These are phyloP conservation scores for Pythium diclinum DNA, from an alignment of 352 stramenopile species.

Conservation along the genomic window DNA sequence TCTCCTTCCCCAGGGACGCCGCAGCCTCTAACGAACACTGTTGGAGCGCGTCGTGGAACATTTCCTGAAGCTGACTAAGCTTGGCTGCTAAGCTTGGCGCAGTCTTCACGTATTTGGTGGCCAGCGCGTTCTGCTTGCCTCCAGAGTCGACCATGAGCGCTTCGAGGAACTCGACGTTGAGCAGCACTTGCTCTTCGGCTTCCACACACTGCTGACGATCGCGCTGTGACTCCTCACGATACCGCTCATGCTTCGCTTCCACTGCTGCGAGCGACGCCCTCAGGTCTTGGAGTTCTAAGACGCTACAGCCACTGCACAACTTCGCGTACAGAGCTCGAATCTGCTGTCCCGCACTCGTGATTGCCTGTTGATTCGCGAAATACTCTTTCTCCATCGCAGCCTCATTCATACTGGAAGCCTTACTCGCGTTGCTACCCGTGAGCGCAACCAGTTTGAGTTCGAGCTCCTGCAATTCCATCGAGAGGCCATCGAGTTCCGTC, in stretches of 20 bases:
- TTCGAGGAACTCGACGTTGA: conserved; percentile 62
- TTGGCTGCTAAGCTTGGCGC: conserved; percentile 47
- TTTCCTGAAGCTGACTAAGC: conserved; percentile 40
- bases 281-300: conserved; percentile 62
- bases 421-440: neutral
- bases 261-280: conserved; percentile 38
- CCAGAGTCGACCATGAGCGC: conserved; percentile 33
- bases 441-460: conserved; percentile 13
- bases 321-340: conserved; percentile 54
- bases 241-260: conserved; percentile 41
- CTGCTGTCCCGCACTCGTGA: conserved; percentile 37
- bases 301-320: conserved; percentile 47
- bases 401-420: neutral
- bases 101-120: conserved; percentile 44
- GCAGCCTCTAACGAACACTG: conserved; percentile 1
- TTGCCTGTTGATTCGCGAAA: conserved; percentile 43
- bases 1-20: neutral
- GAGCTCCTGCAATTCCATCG: conserved; percentile 24
- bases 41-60: conserved; percentile 34
- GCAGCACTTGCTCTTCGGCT: conserved; percentile 52
- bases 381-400: conserved; percentile 39
- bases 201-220: conserved; percentile 19
- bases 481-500: conserved; percentile 14
- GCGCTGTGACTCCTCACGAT: conserved; percentile 31
- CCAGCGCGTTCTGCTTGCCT: neutral